Conservation (phyloP, 2,329 filamentous ascomycete genomes). For the Diaporthe eres region DNA sequence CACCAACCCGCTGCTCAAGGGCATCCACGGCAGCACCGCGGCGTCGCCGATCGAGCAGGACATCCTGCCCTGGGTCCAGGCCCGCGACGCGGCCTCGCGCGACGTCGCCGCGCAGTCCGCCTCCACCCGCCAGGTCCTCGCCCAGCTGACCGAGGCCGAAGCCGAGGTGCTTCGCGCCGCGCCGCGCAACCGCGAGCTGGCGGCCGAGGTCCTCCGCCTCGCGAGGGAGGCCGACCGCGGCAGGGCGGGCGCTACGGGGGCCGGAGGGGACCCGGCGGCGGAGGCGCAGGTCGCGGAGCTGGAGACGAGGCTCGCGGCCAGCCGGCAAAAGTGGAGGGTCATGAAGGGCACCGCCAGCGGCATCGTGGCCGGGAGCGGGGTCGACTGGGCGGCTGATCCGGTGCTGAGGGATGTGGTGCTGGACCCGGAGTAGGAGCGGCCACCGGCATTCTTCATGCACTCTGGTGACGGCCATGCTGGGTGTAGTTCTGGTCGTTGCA, state of each 20-base stretch:
- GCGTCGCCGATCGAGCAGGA: conserved; percentile 79
- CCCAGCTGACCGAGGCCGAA: conserved; percentile 69
- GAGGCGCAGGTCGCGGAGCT: conserved; percentile 70
- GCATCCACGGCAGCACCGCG: conserved; percentile 78
- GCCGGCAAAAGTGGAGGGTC: conserved; percentile 77
- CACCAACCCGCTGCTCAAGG: conserved; percentile 82
- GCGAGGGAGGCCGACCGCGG: conserved; percentile 68
- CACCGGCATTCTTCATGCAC: not conserved
- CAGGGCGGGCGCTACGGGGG: conserved; percentile 60
- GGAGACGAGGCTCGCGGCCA: conserved; percentile 72
- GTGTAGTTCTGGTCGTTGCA: not conserved
- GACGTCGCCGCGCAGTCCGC: conserved; percentile 72
- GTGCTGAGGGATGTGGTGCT: conserved; percentile 79
- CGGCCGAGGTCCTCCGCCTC: conserved; percentile 74
- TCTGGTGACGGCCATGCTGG: not conserved
- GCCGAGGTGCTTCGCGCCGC: conserved; percentile 70
- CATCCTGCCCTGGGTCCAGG: conserved; percentile 75
- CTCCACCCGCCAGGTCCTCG: conserved; percentile 64
- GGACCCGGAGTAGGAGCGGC: conserved; percentile 67
- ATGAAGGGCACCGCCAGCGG: conserved; percentile 86
- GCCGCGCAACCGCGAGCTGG: conserved; percentile 73
- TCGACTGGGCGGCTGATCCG: conserved; percentile 83
- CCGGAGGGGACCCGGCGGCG: conserved; percentile 61
- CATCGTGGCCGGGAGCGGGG: conserved; percentile 83
- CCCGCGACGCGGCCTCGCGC: conserved; percentile 77